phyloP scores from a whole-genome alignment of 805 yeast species.

The Starmerella potacharoeniae region DNA sequence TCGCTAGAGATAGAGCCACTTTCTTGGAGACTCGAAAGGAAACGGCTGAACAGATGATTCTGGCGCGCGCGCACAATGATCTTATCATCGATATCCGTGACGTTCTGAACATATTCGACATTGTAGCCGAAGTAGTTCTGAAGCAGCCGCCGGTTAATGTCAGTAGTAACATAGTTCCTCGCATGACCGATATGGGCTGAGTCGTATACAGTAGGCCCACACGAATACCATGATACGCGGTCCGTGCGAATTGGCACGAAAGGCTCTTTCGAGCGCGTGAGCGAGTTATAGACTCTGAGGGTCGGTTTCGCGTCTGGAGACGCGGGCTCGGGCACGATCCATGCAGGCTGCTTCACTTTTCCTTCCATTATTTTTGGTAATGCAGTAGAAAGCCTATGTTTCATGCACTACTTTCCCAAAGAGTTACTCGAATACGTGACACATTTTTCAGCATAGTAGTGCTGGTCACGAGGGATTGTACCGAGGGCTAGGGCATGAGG shows the following conservation, averaged over 20 bases:
- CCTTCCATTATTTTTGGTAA: conserved; percentile 16
- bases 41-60: conserved; percentile 61
- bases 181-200: conserved; percentile 98
- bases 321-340: conserved; percentile 35
- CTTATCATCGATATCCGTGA: conserved; percentile 97
- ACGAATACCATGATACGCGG: conserved; percentile 84
- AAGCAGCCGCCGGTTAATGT: conserved; percentile 78
- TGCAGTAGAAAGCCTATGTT: conserved; percentile 3
- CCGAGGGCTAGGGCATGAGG: not conserved
- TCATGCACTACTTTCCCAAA: conserved; percentile 10
- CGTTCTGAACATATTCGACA: conserved; percentile 83
- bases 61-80: conserved; percentile 93
- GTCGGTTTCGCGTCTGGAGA: conserved; percentile 29
- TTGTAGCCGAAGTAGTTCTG: conserved; percentile 88
- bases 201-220: conserved; percentile 98
- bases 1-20: conserved; percentile 32
- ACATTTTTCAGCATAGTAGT: not conserved
- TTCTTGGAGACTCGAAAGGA: conserved; percentile 28
- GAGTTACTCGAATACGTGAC: not conserved
- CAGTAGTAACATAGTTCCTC: conserved; percentile 88
- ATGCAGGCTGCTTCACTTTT: conserved; percentile 38
- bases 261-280: conserved; percentile 68
- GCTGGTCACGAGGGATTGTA: not conserved
- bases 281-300: conserved; percentile 65
- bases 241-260: conserved; percentile 56